Base-by-base conservation (phyloP, 495 filamentous ascomycete genomes). In the Chaetomium cochliodes region DNA sequence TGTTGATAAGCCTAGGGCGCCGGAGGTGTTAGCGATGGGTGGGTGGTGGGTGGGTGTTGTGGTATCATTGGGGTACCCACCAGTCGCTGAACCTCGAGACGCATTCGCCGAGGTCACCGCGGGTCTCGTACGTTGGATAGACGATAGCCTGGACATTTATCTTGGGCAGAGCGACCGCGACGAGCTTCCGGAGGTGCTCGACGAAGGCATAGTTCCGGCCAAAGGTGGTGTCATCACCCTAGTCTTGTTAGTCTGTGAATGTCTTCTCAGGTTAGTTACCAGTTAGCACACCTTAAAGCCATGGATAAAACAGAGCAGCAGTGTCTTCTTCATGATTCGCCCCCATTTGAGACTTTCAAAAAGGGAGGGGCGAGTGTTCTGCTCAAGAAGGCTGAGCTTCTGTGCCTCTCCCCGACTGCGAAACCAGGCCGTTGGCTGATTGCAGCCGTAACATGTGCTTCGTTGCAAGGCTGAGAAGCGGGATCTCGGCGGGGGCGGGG, bases 181-280 rank as follows among this genome's bases (percentile, higher is more conserved):
- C 76, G 22, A 93, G 83, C 13, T 79, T 82, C 30, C 85, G 86
- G 7, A 98, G 79, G 68, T 94, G 86, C 64, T 87, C 82, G 42
- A 90, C 88, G 69, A 96, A 96, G 54, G 77, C 79, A 69, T 78
- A 80, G 47, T 81, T 76, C 55, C 77, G 67, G 42, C 83, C 86
- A 66, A 98, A 98, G 60, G 94, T 98, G 69, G 91, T 83, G 70
- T 97, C 92, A 70, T 85, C 89, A 67, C 93, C 94, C 92, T 96
- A 68, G 30, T 53, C 28, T 56, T 18, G 25, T 64, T 50, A 65
- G 47, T 41, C 22, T 25, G 12, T 18, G 2, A 28, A 25, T 33
- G 7, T 2, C 25, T 23, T 25, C 16, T 13, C 8, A 25, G 3
- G 26, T 30, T n/a, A n/a, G n/a, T n/a, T 53, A 4, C 13, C 23